phyloP scores from a whole-genome alignment of 495 filamentous ascomycete species.

The Paragyromitra xinjiangensis region DNA sequence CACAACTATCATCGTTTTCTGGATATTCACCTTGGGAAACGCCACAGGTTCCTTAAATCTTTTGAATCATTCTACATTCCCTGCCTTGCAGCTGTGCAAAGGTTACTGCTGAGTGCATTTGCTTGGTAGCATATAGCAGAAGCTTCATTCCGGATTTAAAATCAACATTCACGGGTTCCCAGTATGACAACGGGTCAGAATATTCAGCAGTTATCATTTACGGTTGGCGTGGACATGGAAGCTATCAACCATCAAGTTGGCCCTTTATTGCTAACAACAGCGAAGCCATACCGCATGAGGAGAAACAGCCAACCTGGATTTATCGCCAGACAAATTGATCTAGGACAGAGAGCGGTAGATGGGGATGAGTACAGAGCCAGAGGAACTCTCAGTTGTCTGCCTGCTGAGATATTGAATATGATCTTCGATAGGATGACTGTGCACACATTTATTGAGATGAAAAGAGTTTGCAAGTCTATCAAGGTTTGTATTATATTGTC shows the following conservation, averaged over 20 bases:
- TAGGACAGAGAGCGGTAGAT: not conserved
- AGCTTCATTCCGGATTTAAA: not conserved
- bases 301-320: constrained; percentile 14
- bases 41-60: not conserved
- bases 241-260: constrained; percentile 18
- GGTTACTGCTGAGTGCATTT: not conserved
- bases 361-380: not conserved
- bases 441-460: constrained; percentile 29
- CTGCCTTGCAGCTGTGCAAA: not conserved
- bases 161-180: not conserved
- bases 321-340: constrained; percentile 7
- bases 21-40: not conserved
- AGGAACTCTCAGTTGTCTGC: constrained; percentile 12
- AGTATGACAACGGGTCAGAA: constrained; percentile 9
- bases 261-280: constrained; percentile 34
- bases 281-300: constrained; percentile 12
- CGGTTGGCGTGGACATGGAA: constrained; percentile 8
- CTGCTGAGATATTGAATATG: constrained; percentile 23
- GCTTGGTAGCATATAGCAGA: not conserved
- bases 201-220: constrained; percentile 27
- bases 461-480: constrained; percentile 28
- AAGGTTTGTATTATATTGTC: constrained; percentile 8
- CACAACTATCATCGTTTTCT: not conserved
- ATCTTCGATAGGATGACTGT: constrained; percentile 30
- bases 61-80: not conserved